These are phyloP conservation scores for Hibiscus trionum DNA, from an alignment of 345 rosid genomes.

Conservation along the genomic window DNA sequence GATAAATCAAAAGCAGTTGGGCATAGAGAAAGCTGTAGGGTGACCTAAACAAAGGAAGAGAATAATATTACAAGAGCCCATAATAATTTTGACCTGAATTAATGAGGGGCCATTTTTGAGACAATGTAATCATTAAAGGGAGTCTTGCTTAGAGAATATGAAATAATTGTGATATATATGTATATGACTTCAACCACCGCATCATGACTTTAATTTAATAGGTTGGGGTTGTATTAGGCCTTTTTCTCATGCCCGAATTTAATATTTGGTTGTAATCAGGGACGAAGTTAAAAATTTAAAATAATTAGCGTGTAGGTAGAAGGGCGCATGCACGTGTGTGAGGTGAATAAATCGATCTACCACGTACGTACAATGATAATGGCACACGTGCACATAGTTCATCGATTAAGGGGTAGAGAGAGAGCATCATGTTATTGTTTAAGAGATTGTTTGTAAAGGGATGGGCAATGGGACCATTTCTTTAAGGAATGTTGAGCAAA, in stretches of 20 bases:
- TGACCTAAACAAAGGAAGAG: no score
- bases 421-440: background rate
- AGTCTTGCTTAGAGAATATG: constrained; percentile 8
- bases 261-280: no score
- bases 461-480: constrained; percentile 28
- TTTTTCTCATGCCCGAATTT: background rate
- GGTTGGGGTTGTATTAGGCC: no score
- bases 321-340: constrained; percentile 12
- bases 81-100: background rate
- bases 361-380: constrained; percentile 36
- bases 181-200: constrained; percentile 3
- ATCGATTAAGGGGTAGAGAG: constrained; percentile 5
- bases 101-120: background rate
- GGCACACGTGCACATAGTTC: constrained; percentile 50
- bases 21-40: no score
- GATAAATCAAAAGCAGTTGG: background rate
- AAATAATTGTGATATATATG: constrained; percentile 5
- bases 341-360: background rate
- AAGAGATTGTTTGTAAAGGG: constrained; percentile 19
- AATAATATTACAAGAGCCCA: no score
- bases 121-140: constrained; percentile 17
- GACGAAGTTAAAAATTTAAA: background rate
- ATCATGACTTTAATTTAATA: background rate
- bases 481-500: constrained; percentile 31
- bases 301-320: background rate